Evolutionary conservation across 495 filamentous ascomycete genomes (phyloP), one percentile per base, ranked within the genome.

Genomic region (Podospora bellae-mahoneyi): DNA sequence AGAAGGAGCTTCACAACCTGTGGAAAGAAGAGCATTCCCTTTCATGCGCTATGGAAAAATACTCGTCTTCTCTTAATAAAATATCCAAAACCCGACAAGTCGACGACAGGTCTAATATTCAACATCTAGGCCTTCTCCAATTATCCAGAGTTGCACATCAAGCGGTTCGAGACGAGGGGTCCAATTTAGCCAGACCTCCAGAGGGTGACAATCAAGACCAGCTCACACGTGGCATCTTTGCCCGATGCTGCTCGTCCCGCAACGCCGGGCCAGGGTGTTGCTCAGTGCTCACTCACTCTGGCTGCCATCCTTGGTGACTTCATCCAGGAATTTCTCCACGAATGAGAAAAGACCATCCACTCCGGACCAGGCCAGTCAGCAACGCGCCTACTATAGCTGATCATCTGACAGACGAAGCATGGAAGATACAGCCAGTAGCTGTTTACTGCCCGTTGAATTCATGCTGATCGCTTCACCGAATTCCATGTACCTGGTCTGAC

Each of bases 281-380:
- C 7, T 32, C 30, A 19, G 5, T 63, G 30, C 19, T 32, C 30
- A 19, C 30, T 20, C 61, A 28, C 4, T 27, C 56, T 58, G n/a
- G 9, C 59, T 27, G 19, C 28, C 23, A 26, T 18, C 16, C 59
- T 27, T 18, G 0, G 5, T 18, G 28, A 28, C 32, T 20, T 63
- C 61, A 63, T 63, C 61, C 61, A 63, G 61, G 20, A 4, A 63
- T 63, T 63, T 63, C 4, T 63, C 61, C 61, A 63, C 61, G 30
- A 63, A 63, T 63, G 27, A 63, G 27, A 39, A 9, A 5, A 5
- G 15, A 23, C 34, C 61, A 28, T 39, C 7, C 5, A 48, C 48
- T 28, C 3, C 23, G 55, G 18, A 4, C 55, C 23, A 19, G 7
- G 39, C 39, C 39, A 16, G 39, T 48, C 39, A 48, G 9, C 39